phyloP scores from a whole-genome alignment of 805 yeast species.

The Kuraishia ogatae region DNA sequence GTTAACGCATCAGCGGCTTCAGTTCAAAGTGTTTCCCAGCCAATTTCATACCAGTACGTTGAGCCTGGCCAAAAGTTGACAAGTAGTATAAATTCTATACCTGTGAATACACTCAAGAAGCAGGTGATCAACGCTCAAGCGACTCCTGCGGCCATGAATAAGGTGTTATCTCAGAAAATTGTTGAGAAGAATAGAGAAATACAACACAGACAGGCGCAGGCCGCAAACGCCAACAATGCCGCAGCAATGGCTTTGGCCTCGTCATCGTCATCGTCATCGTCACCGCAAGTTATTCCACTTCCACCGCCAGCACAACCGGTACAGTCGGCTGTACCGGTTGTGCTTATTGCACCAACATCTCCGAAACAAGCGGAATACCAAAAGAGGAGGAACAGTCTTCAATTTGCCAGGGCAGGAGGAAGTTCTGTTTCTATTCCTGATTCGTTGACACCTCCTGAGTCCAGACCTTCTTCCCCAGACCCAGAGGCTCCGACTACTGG shows the following conservation, averaged over 20 bases:
- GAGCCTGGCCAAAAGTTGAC: conserved; percentile 16
- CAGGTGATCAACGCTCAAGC: conserved; percentile 22
- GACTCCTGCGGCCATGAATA: conserved; percentile 24
- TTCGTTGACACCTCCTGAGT: conserved; percentile 15
- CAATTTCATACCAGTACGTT: conserved; percentile 13
- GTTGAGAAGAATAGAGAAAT: conserved; percentile 20
- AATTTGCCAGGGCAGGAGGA: conserved; percentile 10
- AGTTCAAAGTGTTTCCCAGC: conserved; percentile 3
- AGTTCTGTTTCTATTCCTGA: conserved; percentile 4
- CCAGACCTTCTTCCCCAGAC: conserved; percentile 13
- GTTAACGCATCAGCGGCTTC: conserved; percentile 2
- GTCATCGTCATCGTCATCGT: not conserved
- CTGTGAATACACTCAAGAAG: conserved; percentile 18
- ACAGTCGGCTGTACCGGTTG: not conserved
- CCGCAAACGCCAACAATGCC: conserved; percentile 7
- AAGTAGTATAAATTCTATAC: conserved; percentile 18
- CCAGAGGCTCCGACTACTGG: not conserved
- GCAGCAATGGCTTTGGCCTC: conserved; percentile 12
- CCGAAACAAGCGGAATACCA: conserved; percentile 6
- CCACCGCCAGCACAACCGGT: no score
- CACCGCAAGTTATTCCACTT: not conserved
- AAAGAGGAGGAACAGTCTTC: conserved; percentile 17
- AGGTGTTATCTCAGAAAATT: conserved; percentile 21
- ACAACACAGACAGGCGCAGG: conserved; percentile 13
- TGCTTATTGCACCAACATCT: conserved; percentile 6